Percentiles rank a stretch among this genome's conserved stretches.
Conservation (phyloP, 2,329 filamentous ascomycete genomes). For the Fusarium clavum region DNA sequence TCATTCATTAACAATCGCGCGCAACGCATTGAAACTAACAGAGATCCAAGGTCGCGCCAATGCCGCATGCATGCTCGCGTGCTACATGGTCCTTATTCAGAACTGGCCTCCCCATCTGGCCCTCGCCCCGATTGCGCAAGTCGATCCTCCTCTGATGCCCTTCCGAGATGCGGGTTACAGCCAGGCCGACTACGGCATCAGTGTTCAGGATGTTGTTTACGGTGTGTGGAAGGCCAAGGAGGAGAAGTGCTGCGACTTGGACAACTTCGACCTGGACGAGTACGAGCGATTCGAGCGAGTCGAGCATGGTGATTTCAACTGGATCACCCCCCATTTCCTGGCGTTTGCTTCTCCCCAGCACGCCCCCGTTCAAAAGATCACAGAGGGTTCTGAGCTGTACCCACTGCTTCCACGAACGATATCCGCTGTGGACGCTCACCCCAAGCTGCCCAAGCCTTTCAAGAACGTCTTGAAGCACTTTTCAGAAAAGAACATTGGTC, state of each 20-base stretch:
- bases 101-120: conserved; percentile 97
- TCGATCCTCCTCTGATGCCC: conserved; percentile 97
- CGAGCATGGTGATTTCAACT: conserved; percentile 99
- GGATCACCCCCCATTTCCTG: conserved; percentile 94
- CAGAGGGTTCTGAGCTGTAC: conserved; percentile 78
- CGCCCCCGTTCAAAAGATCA: conserved; percentile 77
- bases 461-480: conserved; percentile 97
- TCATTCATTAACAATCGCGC: background rate
- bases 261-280: conserved; percentile 96
- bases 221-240: conserved; percentile 99
- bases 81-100: conserved; percentile 99
- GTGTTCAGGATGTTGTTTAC: conserved; percentile 96
- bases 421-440: conserved; percentile 76
- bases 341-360: conserved; percentile 97
- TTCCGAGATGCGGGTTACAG: conserved; percentile 99
- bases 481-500: conserved; percentile 84
- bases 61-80: conserved; percentile 92
- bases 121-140: conserved; percentile 93
- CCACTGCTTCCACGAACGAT: conserved; percentile 79
- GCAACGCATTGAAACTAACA: conserved; percentile 28
- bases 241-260: conserved; percentile 88
- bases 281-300: conserved; percentile 97
- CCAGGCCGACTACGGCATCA: conserved; percentile 95
- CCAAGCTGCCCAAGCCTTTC: conserved; percentile 84
- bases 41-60: conserved; percentile 79